phyloP scores from a whole-genome alignment of 306 rosid species.

The Luffa acutangula region DNA sequence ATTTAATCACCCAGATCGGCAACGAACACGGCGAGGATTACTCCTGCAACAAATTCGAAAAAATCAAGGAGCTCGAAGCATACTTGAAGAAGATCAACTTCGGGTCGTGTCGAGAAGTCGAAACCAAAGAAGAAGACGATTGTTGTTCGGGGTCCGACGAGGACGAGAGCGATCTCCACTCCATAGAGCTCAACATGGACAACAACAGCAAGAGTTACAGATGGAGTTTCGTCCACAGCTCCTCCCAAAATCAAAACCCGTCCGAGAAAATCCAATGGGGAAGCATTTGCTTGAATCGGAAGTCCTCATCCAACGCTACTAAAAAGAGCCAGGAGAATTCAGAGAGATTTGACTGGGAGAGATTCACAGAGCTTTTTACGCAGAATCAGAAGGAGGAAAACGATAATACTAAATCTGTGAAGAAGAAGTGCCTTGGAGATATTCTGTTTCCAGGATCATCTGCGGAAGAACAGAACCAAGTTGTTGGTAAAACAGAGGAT shows the following conservation, averaged over 20 bases:
- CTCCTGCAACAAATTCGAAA: conserved; percentile 27
- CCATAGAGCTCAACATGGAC: conserved; percentile 83
- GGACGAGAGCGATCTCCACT: conserved; percentile 66
- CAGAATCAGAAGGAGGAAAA: background rate
- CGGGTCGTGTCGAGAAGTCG: conserved; percentile 28
- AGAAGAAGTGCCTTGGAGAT: conserved; percentile 14
- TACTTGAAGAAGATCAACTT: conserved; percentile 45
- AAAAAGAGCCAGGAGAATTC: conserved; percentile 30
- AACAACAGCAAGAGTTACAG: conserved; percentile 38
- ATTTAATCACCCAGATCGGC: conserved; percentile 27
- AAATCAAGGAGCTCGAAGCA: conserved; percentile 58
- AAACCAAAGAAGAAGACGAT: conserved; percentile 15
- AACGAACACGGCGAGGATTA: conserved; percentile 23
- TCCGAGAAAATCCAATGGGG: conserved; percentile 83
- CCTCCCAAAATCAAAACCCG: conserved; percentile 32
- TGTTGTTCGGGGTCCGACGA: conserved; percentile 41
- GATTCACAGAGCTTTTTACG: conserved; percentile 22
- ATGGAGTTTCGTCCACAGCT: conserved; percentile 46
- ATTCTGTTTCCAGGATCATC: conserved; percentile 22
- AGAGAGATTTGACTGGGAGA: conserved; percentile 29
- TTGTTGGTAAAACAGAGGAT: background rate
- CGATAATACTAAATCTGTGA: conserved; percentile 11
- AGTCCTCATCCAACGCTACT: background rate
- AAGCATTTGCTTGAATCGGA: conserved; percentile 76
- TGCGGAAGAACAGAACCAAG: background rate